Percentiles rank a stretch among this genome's conserved stretches.
These are phyloP conservation scores for Tylopilus felleus DNA, from an alignment of 768 basidiomycete species.

Conservation along the genomic window DNA sequence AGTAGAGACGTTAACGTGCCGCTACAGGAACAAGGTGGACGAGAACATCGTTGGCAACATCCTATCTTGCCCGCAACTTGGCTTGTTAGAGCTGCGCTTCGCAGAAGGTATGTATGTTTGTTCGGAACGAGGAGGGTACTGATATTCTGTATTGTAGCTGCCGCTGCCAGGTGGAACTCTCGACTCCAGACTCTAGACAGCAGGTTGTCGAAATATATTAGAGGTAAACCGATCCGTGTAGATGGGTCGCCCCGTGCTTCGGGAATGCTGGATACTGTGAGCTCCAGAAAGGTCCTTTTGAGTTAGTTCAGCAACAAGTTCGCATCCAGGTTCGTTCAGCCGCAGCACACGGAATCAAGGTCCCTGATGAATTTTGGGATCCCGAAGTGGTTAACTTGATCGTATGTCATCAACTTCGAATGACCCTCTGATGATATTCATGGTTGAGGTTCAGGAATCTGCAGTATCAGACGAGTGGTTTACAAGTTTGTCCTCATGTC, in stretches of 20 bases:
- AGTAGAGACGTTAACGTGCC: not conserved
- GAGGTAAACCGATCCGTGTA: conserved; percentile 65
- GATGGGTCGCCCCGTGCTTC: conserved; percentile 75
- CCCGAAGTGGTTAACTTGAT: conserved; percentile 54
- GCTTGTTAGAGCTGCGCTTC: conserved; percentile 58
- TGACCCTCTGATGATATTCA: not conserved
- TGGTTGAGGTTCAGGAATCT: conserved; percentile 45
- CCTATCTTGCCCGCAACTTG: conserved; percentile 62
- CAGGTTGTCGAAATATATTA: conserved; percentile 65
- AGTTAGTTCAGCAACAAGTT: not conserved
- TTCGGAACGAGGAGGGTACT: not conserved
- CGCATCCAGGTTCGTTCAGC: conserved; percentile 58
- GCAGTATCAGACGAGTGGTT: conserved; percentile 82
- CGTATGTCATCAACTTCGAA: conserved; percentile 33
- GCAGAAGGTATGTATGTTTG: conserved; percentile 49
- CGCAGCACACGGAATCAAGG: conserved; percentile 63
- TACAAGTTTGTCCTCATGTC: conserved; percentile 39
- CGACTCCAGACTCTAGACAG: conserved; percentile 59
- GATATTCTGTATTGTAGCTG: conserved; percentile 40
- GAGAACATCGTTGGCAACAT: conserved; percentile 73
- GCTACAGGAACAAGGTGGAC: conserved; percentile 58
- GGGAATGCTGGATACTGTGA: conserved; percentile 70
- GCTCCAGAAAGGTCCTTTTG: not conserved
- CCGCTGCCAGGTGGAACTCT: conserved; percentile 60
- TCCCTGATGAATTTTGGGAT: conserved; percentile 73